Evolutionary conservation across 148 eudicot species (phyloP), one percentile per base, ranked within the genome.

Genomic region (Rhododendron molle): DNA sequence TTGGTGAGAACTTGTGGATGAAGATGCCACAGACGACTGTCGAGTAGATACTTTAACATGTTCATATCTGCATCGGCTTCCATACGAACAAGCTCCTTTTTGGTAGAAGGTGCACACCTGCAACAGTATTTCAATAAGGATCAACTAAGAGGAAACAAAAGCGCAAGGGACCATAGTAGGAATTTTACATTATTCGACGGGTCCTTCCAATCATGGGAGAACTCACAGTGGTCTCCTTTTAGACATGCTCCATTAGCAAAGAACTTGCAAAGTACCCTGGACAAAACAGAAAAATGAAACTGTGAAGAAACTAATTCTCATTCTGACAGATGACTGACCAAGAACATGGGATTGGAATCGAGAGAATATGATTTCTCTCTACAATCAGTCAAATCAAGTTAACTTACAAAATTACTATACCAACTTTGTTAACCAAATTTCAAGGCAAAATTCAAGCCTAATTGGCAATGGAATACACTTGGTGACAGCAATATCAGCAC

Each of bases 101-200:
- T 95, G 98, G 88, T 97, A 95, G 90, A 91, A 97, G 43, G 96
- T 95, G 90, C 99, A 97, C 65, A 92, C 85, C 99, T 97, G 89
- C 54, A 83, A 74, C 43, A 32, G 69, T 47, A 67, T 65, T 83
- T 46, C 79, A 50, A 84, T 30, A 54, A 83, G 69, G 20, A 78
- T 28, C 86, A 86, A 82, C 65, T 80, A 80, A 13, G 79, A 43
- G 65, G 43, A 40, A 78, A 30, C 47, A 23, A 86, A 71, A 60
- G 79, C 4, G 10, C 14, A 54, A 60, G 18, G 40, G 26, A 28
- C 65, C 4, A 76, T 82, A 52, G 56, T 26, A 36, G 83, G 82
- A 82, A 52, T 8, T 46, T 84, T 94, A 93, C 99, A 90, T 95
- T 97, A 87, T 97, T 95, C 46, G 98, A 84, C 30, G 98, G 96